Evolutionary conservation across 2,329 filamentous ascomycete species (phyloP), one percentile per base, ranked within the genome.

Genomic region (Corynespora cassiicola): DNA sequence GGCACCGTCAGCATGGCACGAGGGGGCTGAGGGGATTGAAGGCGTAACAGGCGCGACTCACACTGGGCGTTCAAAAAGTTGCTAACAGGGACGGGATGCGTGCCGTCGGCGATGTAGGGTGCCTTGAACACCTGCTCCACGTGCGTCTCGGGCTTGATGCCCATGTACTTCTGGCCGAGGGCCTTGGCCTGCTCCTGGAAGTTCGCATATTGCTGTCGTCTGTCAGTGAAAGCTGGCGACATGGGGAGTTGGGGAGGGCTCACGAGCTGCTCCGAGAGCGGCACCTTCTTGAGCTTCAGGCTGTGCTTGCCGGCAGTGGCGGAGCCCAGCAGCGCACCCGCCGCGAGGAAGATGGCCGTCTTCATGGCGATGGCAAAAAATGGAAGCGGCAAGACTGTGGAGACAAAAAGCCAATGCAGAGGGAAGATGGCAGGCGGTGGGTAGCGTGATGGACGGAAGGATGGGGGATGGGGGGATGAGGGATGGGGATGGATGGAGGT

Each of bases 21-120:
- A 5, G 10, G 15, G 16, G 12, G 19, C 7, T 21, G 36, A 16
- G 19, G 11, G 15, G 14, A 16, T 10, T 14, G n/a, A n/a, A n/a
- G n/a, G 27, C 11, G 18, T 18, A 21, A 29, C 11, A 19, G 37
- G 21, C n/a, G 34, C 19, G 23, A 75, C 88, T 65, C 86, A 96
- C 91, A 99, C 75, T 99, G 94, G 43, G 94, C 94, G 67, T 99
- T 99, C 78, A 97, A 77, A 77, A 96, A 99, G 84, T 99, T 99
- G 75, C 84, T 88, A 61, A 99, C 85, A 42, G 92, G 88, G 26
- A 99, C 87, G 41, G 85, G 82, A 73, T 97, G 92, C 44, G 76
- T 75, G 42, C 81, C 80, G 51, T 87, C 80, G 39, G 77, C 72
- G 55, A 88, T 74, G 35, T 84, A 80, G 40, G 84, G 81, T 57